Evolutionary conservation across 805 yeast species (phyloP).

Genomic region (Pichia nakasei): DNA sequence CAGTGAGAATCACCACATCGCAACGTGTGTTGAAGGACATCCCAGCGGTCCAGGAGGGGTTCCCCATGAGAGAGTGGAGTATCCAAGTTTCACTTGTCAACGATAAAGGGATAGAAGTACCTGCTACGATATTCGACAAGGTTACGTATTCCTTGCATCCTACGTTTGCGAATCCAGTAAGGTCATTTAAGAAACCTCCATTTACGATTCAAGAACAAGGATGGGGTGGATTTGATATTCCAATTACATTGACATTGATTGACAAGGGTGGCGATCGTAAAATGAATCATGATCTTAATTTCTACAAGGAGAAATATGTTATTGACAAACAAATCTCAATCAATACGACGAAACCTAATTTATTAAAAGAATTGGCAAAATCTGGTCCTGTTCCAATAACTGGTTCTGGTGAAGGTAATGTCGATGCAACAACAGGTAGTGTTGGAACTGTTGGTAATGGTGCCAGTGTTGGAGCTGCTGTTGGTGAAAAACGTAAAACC

Average conservation of each 20-base stretch:
- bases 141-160: constrained; percentile 93
- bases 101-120: constrained; percentile 70
- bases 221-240: constrained; percentile 96
- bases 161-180: constrained; percentile 82
- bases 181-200: constrained; percentile 75
- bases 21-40: constrained; percentile 76
- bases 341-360: constrained; percentile 65
- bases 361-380: constrained; percentile 66
- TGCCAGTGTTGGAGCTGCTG: not conserved
- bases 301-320: constrained; percentile 64
- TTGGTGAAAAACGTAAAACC: constrained; percentile 20
- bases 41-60: constrained; percentile 80
- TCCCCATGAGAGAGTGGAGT: constrained; percentile 93
- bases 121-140: constrained; percentile 83
- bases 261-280: constrained; percentile 88
- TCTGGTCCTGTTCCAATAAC: constrained; percentile 68
- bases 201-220: constrained; percentile 88
- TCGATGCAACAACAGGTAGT: constrained; percentile 13
- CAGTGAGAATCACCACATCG: constrained; percentile 76
- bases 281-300: constrained; percentile 83
- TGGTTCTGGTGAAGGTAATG: constrained; percentile 5
- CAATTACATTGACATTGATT: constrained; percentile 62
- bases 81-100: constrained; percentile 69
- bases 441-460: constrained; percentile 11
- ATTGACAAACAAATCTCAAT: constrained; percentile 70